Evolutionary conservation across 306 rosid genomes (phyloP), one percentile per base, ranked within the genome.

Genomic region (Vigna nakashimae): DNA sequence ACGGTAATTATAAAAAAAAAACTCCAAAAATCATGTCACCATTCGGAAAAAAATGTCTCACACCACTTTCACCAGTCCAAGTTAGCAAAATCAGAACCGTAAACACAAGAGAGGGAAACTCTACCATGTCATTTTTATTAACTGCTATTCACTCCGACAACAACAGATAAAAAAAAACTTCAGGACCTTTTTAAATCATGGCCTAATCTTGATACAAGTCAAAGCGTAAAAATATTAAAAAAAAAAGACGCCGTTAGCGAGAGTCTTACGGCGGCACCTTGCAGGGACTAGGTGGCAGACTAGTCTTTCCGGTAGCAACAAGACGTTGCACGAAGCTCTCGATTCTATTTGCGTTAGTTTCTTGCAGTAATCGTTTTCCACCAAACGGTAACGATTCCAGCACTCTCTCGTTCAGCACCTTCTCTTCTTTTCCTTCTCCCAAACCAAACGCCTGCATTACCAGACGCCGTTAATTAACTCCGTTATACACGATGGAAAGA

Each of bases 241-340:
- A 56, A 56, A 38, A 18, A 30, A 80, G 22, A 65, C 80, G n/a
- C 84, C 82, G 82, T 80, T 40, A 63, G 81, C 83, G 46, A 82
- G 88, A 13, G 72, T 73, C 79, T 88, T 73, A 90, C 91, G 88
- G 87, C 80, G 32, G 94, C 81, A 30, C 60, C 87, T 94, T 92
- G 86, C 97, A 82, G n/a, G 98, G 98, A 79, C 97, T 94, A 2
- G 97, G 91, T 13, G 98, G 98, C 32, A 87, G 86, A 43, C 97
- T 94, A 80, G 87, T 36, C 65, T 87, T 91, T 28, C 97, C 95
- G n/a, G 91, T 80, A 50, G 91, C 92, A 60, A 94, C 97, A 32
- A 94, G 90, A 42, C 93, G 92, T 53, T 86, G 90, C 77, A 86
- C 97, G 50, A 94, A 94, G 70, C 87, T 69, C 48, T 92, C 87